phyloP scores from a whole-genome alignment of 768 basidiomycete genomes.

The Floccularia luteovirens region DNA sequence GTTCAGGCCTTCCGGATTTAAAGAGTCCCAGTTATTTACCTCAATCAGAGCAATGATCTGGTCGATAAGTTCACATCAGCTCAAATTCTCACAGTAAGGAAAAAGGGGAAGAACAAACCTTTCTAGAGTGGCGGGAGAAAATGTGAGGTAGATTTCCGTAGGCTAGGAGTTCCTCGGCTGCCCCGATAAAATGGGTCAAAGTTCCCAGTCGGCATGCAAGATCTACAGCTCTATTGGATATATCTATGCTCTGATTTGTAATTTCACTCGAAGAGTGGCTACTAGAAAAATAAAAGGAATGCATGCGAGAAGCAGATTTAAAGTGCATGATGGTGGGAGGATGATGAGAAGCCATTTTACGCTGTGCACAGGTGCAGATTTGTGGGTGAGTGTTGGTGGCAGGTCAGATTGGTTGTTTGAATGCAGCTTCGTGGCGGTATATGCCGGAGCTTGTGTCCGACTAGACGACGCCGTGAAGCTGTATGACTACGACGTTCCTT shows the following conservation, averaged over 20 bases:
- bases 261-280: not conserved
- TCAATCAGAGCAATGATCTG: constrained; percentile 45
- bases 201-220: constrained; percentile 19
- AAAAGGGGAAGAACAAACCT: constrained; percentile 16
- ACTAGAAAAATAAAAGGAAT: not conserved
- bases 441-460: too few species aligned
- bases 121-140: constrained; percentile 22
- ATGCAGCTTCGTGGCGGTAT: too few species aligned
- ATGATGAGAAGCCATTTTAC: too few species aligned
- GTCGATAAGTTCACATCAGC: constrained; percentile 5
- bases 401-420: too few species aligned
- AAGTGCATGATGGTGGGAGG: not conserved
- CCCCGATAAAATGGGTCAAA: constrained; percentile 21
- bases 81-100: constrained; percentile 4
- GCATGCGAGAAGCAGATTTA: not conserved
- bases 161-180: constrained; percentile 18
- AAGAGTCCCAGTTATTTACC: constrained; percentile 25
- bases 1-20: constrained; percentile 2
- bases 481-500: too few species aligned
- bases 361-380: too few species aligned
- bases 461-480: too few species aligned
- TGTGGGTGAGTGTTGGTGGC: too few species aligned
- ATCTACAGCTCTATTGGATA: constrained; percentile 16
- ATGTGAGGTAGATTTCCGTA: constrained; percentile 12
- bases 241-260: constrained; percentile 12